Conservation (phyloP, 305 asterid species). For the Petunia hybrid region DNA sequence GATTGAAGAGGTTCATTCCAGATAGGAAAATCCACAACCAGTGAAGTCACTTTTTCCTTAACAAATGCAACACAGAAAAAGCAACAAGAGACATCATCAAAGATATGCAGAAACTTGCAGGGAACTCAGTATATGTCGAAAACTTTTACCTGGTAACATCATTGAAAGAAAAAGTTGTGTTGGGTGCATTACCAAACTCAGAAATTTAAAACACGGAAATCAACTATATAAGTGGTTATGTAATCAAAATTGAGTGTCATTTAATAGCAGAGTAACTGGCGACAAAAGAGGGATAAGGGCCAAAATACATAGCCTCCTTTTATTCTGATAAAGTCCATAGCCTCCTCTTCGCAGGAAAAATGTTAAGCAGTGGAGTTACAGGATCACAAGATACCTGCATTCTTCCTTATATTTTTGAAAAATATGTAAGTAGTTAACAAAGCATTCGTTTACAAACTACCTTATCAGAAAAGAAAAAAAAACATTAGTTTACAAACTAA, state of each 20-base stretch:
- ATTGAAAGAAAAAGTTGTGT: background rate
- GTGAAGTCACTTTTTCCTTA: background rate
- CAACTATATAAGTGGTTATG: background rate
- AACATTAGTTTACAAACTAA: background rate
- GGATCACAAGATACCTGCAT: slow-evolving; percentile 21
- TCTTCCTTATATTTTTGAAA: slow-evolving; percentile 3
- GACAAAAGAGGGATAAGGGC: background rate
- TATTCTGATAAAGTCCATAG: background rate
- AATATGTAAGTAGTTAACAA: background rate
- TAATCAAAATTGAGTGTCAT: background rate
- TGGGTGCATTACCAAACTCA: background rate
- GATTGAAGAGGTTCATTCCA: slow-evolving; percentile 11
- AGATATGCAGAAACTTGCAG: slow-evolving; percentile 1
- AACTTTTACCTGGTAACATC: slow-evolving; percentile 2
- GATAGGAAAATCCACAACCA: background rate
- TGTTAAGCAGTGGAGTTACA: background rate
- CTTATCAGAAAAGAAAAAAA: background rate
- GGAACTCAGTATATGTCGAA: background rate
- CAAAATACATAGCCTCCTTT: background rate
- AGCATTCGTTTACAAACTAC: background rate
- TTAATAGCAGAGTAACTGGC: background rate
- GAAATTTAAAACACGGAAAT: slow-evolving; percentile 20
- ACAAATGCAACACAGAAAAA: background rate
- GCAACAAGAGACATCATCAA: slow-evolving; percentile 7
- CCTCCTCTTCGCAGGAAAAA: background rate